phyloP scores from a whole-genome alignment of 2,329 filamentous ascomycete genomes.

The Esteya vermicola region DNA sequence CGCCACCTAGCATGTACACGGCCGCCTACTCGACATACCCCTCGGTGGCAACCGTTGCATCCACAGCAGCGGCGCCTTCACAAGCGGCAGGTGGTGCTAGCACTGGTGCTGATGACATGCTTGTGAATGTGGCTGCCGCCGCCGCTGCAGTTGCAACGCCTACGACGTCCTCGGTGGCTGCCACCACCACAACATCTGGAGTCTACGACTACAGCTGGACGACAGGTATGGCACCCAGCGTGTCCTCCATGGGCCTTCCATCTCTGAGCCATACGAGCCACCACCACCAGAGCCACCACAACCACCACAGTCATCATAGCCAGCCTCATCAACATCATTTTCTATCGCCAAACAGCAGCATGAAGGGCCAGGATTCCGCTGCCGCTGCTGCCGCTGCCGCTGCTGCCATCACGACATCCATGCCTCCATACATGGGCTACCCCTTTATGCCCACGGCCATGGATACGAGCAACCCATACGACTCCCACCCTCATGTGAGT shows the following conservation, averaged over 20 bases:
- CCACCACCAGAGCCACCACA: neutral
- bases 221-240: conserved; percentile 27
- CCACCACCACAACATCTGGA: neutral
- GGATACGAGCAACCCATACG: conserved; percentile 45
- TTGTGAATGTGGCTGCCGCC: conserved; percentile 45
- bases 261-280: neutral
- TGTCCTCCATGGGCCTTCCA: neutral
- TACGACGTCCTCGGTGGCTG: conserved; percentile 19
- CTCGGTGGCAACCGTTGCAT: neutral
- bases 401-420: conserved; percentile 38
- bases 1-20: conserved; percentile 47
- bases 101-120: conserved; percentile 47
- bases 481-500: conserved; percentile 66
- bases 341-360: conserved; percentile 51
- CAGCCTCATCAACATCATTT: no score
- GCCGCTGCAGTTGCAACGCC: conserved; percentile 39
- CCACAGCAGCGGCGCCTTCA: neutral
- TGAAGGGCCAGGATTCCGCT: conserved; percentile 39
- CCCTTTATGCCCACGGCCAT: conserved; percentile 49
- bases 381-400: conserved; percentile 2
- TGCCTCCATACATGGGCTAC: conserved; percentile 56
- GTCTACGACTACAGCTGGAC: neutral
- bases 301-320: neutral
- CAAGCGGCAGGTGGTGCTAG: no score
- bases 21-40: conserved; percentile 32